These are phyloP conservation scores for Apiospora sp. DNA, from an alignment of 2,329 filamentous ascomycete species.

Conservation along the genomic window DNA sequence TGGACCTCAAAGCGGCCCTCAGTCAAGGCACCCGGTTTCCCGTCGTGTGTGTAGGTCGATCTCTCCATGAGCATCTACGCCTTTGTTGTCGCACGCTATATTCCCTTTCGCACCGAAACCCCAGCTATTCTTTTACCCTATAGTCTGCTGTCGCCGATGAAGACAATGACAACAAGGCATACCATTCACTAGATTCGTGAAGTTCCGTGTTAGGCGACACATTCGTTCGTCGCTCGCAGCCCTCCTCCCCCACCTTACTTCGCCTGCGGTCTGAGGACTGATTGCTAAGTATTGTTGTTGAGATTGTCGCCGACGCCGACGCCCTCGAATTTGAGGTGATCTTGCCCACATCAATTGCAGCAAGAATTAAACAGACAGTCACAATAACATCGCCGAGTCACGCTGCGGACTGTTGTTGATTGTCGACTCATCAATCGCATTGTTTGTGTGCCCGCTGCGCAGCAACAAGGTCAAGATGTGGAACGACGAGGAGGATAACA, in stretches of 20 bases:
- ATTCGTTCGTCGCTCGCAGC: neutral
- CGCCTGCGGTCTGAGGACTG: neutral
- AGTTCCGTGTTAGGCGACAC: slow-evolving; percentile 15
- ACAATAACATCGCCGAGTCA: neutral
- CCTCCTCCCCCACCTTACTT: neutral
- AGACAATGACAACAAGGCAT: slow-evolving; percentile 21
- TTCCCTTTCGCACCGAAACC: neutral
- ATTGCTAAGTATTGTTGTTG: neutral
- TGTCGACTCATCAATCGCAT: slow-evolving; percentile 20
- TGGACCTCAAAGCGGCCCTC: neutral
- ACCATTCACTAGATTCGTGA: slow-evolving; percentile 11
- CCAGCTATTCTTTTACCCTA: neutral
- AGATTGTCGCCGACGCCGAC: neutral
- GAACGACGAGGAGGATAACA: slow-evolving; percentile 97
- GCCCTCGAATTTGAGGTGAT: no score
- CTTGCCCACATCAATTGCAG: neutral
- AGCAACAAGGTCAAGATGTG: slow-evolving; percentile 77
- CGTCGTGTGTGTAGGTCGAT: neutral
- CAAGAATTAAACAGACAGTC: neutral
- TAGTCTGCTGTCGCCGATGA: neutral
- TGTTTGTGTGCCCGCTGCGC: slow-evolving; percentile 6
- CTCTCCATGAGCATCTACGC: slow-evolving; percentile 20
- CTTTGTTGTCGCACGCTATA: slow-evolving; percentile 13
- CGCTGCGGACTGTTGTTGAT: neutral
- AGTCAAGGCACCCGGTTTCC: slow-evolving; percentile 16